phyloP scores from a whole-genome alignment of 495 filamentous ascomycete species.

The Parachaetomium inaequale region DNA sequence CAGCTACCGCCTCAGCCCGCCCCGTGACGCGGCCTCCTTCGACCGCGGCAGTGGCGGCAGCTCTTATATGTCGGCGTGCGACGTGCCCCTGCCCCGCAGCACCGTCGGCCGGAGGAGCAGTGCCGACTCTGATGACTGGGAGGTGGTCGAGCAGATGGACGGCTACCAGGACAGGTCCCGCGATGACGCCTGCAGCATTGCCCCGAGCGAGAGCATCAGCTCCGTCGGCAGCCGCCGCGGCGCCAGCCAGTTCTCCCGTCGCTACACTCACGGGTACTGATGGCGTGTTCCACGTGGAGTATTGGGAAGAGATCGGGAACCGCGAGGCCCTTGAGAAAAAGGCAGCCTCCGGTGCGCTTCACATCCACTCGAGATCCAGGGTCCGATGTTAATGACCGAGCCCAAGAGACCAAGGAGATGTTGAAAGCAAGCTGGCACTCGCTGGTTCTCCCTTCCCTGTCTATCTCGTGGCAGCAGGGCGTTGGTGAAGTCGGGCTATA shows the following conservation, averaged over 20 bases:
- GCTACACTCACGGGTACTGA: not conserved
- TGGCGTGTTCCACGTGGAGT: not conserved
- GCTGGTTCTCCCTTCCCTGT: not conserved
- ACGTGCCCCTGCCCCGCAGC: conserved; percentile 18
- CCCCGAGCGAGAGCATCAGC: conserved; percentile 29
- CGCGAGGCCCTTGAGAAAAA: not conserved
- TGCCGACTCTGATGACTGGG: conserved; percentile 12
- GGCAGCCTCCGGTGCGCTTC: not conserved
- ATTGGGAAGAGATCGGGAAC: not conserved
- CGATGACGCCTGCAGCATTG: conserved; percentile 22
- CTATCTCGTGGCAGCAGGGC: not conserved
- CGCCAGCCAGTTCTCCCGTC: conserved; percentile 1
- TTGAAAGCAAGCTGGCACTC: not conserved
- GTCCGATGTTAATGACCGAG: not conserved
- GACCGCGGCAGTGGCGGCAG: conserved; percentile 7
- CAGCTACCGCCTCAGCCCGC: conserved; percentile 16
- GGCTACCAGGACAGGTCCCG: not conserved
- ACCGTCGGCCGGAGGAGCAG: not conserved
- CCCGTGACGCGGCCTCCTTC: conserved; percentile 14
- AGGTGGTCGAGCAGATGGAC: conserved; percentile 13
- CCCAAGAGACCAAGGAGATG: not conserved
- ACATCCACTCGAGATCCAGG: not conserved
- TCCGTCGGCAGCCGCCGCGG: conserved; percentile 22
- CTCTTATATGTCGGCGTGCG: conserved; percentile 18
- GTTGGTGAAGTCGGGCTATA: not conserved